Evolutionary conservation across 2,329 filamentous ascomycete species (phyloP).

Genomic region (Aureobasidium subglaciale): DNA sequence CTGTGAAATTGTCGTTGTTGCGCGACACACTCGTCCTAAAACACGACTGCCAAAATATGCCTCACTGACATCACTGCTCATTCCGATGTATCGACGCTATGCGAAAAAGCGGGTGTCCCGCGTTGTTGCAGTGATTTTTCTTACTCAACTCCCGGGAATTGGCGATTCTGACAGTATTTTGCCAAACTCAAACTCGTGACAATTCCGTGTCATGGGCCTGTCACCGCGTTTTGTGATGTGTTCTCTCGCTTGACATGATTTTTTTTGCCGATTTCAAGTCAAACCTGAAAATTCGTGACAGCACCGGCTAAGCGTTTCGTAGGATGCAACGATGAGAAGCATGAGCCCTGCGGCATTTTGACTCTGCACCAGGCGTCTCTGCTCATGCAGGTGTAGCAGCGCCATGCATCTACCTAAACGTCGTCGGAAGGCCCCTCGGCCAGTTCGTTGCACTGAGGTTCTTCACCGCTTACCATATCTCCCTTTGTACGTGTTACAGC

Average conservation of each 20-base stretch:
- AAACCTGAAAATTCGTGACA: neutral
- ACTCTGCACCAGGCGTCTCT: neutral
- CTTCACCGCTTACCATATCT: neutral
- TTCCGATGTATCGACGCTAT: neutral
- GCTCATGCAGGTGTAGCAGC: constrained; percentile 9
- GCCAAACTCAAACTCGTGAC: constrained; percentile 3
- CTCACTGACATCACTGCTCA: constrained; percentile 9
- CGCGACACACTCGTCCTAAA: neutral
- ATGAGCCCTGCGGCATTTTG: constrained; percentile 11
- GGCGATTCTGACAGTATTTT: constrained; percentile 4
- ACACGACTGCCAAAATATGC: constrained; percentile 2
- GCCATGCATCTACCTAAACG: constrained; percentile 7
- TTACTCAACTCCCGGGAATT: neutral
- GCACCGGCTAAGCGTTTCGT: neutral
- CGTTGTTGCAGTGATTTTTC: neutral
- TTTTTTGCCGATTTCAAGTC: neutral
- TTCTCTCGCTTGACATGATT: neutral
- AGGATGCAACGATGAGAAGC: neutral
- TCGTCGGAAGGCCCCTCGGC: neutral
- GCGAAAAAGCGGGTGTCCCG: neutral
- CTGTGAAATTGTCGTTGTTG: neutral
- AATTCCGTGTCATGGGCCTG: neutral
- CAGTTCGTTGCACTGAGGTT: neutral
- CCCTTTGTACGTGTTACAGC: neutral
- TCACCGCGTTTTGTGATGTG: constrained; percentile 3